These are phyloP conservation scores for Gossypium ekmanianum DNA, from an alignment of 345 rosid species.

Conservation along the genomic window DNA sequence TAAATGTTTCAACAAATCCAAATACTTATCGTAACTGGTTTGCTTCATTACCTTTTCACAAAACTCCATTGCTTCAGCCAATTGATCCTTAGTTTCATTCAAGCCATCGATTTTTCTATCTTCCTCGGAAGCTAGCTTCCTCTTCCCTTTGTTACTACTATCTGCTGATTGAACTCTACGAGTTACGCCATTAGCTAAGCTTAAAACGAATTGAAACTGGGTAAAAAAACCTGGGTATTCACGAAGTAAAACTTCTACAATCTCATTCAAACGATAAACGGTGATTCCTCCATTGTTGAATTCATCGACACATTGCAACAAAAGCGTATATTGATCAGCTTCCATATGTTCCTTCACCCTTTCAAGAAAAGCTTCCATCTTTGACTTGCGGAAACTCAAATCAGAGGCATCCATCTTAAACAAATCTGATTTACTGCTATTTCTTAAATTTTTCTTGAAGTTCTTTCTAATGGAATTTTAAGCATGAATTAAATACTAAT, in stretches of 20 bases:
- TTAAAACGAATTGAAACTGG: background rate
- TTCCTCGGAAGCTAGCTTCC: background rate
- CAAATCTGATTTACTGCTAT: too few species aligned
- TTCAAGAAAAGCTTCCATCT: background rate
- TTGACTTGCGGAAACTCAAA: background rate
- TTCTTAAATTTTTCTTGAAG: too few species aligned
- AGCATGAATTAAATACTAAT: too few species aligned
- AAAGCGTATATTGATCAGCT: background rate
- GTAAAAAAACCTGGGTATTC: background rate
- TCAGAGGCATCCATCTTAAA: too few species aligned
- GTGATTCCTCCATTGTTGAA: background rate
- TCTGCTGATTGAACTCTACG: background rate
- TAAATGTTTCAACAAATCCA: background rate
- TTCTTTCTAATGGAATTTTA: too few species aligned
- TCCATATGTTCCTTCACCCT: background rate
- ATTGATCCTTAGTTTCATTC: background rate
- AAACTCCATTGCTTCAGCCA: background rate
- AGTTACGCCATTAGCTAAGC: background rate
- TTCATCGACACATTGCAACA: background rate
- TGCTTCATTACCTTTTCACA: background rate
- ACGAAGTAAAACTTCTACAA: background rate
- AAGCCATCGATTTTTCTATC: background rate
- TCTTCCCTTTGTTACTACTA: background rate
- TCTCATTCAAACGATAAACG: background rate
- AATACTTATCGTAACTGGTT: background rate